Percentiles rank a stretch among this genome's conserved stretches.
Evolutionary conservation across 2,329 filamentous ascomycete genomes (phyloP).

Genomic region (Basipetospora sp.): DNA sequence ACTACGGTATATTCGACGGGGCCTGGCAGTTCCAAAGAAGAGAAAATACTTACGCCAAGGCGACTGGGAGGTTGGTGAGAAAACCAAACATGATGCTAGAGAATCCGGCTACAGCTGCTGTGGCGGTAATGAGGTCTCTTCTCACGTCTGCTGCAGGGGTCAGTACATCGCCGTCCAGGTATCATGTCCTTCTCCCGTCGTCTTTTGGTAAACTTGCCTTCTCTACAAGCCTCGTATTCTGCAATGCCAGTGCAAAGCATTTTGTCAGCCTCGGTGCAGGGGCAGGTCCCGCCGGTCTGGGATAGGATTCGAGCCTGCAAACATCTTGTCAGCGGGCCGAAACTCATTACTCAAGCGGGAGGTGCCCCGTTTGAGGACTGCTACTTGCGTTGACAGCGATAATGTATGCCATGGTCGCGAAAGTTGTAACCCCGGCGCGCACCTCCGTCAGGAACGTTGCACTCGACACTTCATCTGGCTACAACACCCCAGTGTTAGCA

Average conservation of each 20-base stretch:
- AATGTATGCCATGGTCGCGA: conserved; percentile 73
- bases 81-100: conserved; percentile 65
- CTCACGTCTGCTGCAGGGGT: conserved; percentile 36
- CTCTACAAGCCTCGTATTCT: conserved; percentile 31
- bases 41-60: conserved; percentile 18
- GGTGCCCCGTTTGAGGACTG: no score
- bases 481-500: conserved; percentile 5
- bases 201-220: conserved; percentile 21
- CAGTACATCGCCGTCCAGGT: no score
- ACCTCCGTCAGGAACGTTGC: conserved; percentile 64
- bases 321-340: conserved; percentile 11
- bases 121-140: conserved; percentile 67
- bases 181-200: conserved; percentile 7
- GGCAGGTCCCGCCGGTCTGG: conserved; percentile 63
- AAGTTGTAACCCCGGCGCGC: conserved; percentile 66
- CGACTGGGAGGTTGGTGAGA: conserved; percentile 59
- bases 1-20: conserved; percentile 2
- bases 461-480: conserved; percentile 54
- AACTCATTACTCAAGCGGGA: conserved; percentile 32
- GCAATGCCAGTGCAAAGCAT: conserved; percentile 33
- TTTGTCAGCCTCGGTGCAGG: conserved; percentile 36
- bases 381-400: conserved; percentile 54
- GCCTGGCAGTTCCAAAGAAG: conserved; percentile 2
- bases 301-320: conserved; percentile 40
- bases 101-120: conserved; percentile 63